Base-by-base conservation (phyloP, 2,329 filamentous ascomycete genomes). In the Colletotrichum paranaense region DNA sequence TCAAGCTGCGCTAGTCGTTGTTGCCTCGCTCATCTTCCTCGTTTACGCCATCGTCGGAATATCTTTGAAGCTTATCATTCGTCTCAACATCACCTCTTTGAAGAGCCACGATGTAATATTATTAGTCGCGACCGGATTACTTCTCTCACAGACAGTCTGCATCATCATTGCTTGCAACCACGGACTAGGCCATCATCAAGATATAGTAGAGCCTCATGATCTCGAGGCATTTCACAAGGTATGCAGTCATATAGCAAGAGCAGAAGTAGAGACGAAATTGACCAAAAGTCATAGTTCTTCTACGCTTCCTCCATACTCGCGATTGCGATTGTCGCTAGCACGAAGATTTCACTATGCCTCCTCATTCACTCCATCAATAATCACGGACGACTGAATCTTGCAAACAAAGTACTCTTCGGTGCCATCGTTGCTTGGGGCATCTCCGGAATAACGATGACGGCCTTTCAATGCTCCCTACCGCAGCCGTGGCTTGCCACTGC, bases 31-130 rank as follows among this genome's bases (percentile, higher is more conserved):
- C n/a, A 35, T 67, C 8, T 67, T 67, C 12, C 42, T 67, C 14
- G 35, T 67, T 32, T 67, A 67, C 28, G 63, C 53, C 32, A 24
- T 59, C 8, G 26, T 67, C 12, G 63, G 63, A 19, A 67, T 67
- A n/a, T 30, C 24, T 16, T n/a, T 67, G 0, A 67, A 67, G 24
- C 63, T 67, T 9, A 49, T 67, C 35, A 67, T 67, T 16, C 63
- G 63, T 12, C 63, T 67, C 35, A 67, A 67, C 26, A 67, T 67
- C 24, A 67, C 53, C 12, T 67, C 63, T 32, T 26, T 67, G 16
- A 67, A 67, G 26, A 24, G 35, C 1, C 53, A 67, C 35, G 63
- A 67, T 35, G 24, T 67, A 32, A 11, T 49, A 8, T 12, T 67
- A 16, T 30, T 67, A 14, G 26, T 11, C 1, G 57, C 63, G 4